Evolutionary conservation across 2,329 filamentous ascomycete species (phyloP).

Genomic region (Xylaria sp.): DNA sequence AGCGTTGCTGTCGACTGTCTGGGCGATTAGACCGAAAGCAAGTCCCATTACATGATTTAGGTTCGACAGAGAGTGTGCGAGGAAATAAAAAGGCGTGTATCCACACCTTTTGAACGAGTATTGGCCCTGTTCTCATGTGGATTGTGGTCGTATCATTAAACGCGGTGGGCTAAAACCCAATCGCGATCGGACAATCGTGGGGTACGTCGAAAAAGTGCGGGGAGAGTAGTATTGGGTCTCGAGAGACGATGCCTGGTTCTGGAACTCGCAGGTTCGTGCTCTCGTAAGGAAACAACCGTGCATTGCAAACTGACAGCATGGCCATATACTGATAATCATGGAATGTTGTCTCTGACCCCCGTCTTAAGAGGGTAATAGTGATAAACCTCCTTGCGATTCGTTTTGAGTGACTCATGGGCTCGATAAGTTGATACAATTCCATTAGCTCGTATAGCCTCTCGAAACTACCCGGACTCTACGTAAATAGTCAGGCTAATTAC

Average conservation of each 20-base stretch:
- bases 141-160: neutral
- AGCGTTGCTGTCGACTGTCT: too few relatives aligned
- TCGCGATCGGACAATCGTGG: conserved; percentile 14
- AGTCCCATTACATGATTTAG: neutral
- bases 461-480: neutral
- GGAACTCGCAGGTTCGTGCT: neutral
- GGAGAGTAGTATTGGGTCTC: neutral
- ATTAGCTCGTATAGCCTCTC: too few relatives aligned
- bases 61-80: neutral
- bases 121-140: conserved; percentile 4
- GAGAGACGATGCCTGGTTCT: neutral
- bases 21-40: too few relatives aligned
- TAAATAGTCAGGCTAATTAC: neutral
- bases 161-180: conserved; percentile 1
- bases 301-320: too few relatives aligned
- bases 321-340: too few relatives aligned
- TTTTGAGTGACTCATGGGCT: neutral
- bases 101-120: neutral
- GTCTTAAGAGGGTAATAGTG: neutral
- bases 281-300: neutral
- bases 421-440: too few relatives aligned
- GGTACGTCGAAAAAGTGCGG: conserved; percentile 18
- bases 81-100: neutral
- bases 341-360: neutral
- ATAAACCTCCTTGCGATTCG: neutral